Evolutionary conservation across 2,329 filamentous ascomycete genomes (phyloP).

Genomic region (Aspergillus texensis): DNA sequence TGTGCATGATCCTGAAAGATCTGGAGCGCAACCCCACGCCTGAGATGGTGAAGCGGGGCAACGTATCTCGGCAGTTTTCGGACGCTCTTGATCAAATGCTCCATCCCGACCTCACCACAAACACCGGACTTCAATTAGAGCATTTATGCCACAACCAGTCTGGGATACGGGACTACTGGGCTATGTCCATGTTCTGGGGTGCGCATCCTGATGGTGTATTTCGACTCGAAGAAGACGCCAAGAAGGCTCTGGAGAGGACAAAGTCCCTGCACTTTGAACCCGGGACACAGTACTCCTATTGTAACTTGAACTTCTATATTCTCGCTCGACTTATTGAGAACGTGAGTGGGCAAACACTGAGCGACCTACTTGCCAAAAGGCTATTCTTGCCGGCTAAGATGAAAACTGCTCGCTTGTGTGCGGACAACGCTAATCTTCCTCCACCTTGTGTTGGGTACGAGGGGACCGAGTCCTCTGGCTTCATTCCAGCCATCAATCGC

Average conservation of each 20-base stretch:
- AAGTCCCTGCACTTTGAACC: slow-evolving; percentile 47
- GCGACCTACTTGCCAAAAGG: slow-evolving; percentile 38
- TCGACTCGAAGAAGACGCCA: slow-evolving; percentile 35
- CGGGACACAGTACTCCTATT: slow-evolving; percentile 49
- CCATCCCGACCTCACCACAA: slow-evolving; percentile 24
- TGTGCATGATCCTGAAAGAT: slow-evolving; percentile 42
- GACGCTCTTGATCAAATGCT: slow-evolving; percentile 30
- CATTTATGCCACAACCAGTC: slow-evolving; percentile 48
- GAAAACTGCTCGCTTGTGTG: slow-evolving; percentile 43
- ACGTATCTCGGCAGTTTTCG: slow-evolving; percentile 35
- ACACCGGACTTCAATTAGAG: slow-evolving; percentile 37
- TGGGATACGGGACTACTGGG: slow-evolving; percentile 52
- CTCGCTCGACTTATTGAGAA: slow-evolving; percentile 44
- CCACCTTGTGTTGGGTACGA: slow-evolving; percentile 49
- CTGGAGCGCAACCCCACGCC: slow-evolving; percentile 38
- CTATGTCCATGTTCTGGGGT: slow-evolving; percentile 48
- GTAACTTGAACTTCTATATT: slow-evolving; percentile 48
- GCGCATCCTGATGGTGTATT: slow-evolving; percentile 45
- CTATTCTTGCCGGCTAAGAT: slow-evolving; percentile 48
- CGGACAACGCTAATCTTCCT: slow-evolving; percentile 42
- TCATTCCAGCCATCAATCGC: slow-evolving; percentile 39
- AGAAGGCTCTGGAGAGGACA: slow-evolving; percentile 33
- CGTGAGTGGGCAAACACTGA: slow-evolving; percentile 39
- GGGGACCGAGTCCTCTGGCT: slow-evolving; percentile 43
- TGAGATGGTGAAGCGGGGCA: slow-evolving; percentile 29